Conservation (phyloP, 2,329 filamentous ascomycete genomes). For the Teratosphaeria nubilosa region DNA sequence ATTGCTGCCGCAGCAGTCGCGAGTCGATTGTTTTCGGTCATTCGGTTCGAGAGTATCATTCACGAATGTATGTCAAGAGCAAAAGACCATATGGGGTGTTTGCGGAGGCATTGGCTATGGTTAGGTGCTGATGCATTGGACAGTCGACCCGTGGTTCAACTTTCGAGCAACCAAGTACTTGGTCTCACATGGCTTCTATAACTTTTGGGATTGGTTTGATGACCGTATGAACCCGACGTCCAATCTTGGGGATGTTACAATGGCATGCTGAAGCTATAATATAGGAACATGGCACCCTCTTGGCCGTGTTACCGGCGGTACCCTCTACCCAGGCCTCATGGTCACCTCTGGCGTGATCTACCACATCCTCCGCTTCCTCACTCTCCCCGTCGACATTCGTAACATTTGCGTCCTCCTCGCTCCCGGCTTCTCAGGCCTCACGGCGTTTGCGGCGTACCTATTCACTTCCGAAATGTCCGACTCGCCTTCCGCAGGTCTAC, state of each 20-base stretch:
- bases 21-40: conserved; percentile 95
- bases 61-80: conserved; percentile 75
- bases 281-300: conserved; percentile 94
- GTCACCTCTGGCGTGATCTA: conserved; percentile 97
- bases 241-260: neutral
- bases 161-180: conserved; percentile 98
- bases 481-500: conserved; percentile 87
- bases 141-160: conserved; percentile 99
- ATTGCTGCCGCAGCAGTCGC: conserved; percentile 88
- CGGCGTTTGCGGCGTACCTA: conserved; percentile 85
- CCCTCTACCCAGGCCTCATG: conserved; percentile 97
- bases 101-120: neutral
- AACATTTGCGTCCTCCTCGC: conserved; percentile 97
- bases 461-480: conserved; percentile 94
- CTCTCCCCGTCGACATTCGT: conserved; percentile 91
- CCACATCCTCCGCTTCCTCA: conserved; percentile 78
- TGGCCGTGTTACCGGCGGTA: conserved; percentile 94
- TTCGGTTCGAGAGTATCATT: conserved; percentile 98
- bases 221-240: conserved; percentile 53
- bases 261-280: neutral
- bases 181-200: conserved; percentile 92
- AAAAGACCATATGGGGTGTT: conserved; percentile 6
- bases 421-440: conserved; percentile 87
- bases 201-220: conserved; percentile 99
- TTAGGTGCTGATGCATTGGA: conserved; percentile 12